A percentile compares a stretch with the other conserved stretches of the same genome.
Conservation (phyloP, 1,139 yeast genomes). For the Blastobotrys buckinghamii region DNA sequence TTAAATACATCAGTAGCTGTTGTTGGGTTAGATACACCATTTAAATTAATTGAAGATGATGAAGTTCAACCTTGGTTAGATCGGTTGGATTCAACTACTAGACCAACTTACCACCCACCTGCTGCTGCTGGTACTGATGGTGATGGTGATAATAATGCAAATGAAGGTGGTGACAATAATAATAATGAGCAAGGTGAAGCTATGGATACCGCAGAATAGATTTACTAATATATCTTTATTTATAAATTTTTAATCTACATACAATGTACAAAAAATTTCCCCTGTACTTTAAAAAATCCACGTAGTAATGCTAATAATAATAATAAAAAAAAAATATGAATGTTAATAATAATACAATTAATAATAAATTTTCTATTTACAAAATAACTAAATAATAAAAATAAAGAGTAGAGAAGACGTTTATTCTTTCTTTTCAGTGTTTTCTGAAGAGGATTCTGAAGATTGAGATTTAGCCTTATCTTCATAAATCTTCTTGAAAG, state of each 20-base stretch:
- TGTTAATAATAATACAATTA: neutral
- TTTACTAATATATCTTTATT: no score
- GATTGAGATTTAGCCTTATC: slow-evolving; percentile 39
- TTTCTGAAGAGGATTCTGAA: slow-evolving; percentile 15
- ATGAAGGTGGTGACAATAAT: slow-evolving; percentile 8
- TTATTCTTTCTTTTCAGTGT: slow-evolving; percentile 24
- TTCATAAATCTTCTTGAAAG: slow-evolving; percentile 95
- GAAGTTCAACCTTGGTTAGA: slow-evolving; percentile 73
- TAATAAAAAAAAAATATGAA: neutral
- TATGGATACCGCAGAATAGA: slow-evolving; percentile 5
- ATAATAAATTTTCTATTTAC: neutral
- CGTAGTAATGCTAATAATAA: neutral
- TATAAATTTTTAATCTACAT: no score
- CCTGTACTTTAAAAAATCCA: no score
- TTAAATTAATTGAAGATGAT: slow-evolving; percentile 80
- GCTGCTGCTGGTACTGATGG: neutral
- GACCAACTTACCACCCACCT: slow-evolving; percentile 14
- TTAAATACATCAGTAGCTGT: slow-evolving; percentile 87
- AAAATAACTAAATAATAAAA: neutral
- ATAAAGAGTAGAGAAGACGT: neutral
- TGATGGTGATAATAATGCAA: no score
- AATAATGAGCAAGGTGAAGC: neutral
- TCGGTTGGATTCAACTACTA: slow-evolving; percentile 53
- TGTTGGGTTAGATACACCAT: slow-evolving; percentile 74
- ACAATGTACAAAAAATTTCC: no score